These are phyloP conservation scores for Antitrichia curtipendula DNA, from an alignment of 225 moss, liverwort and hornwort genomes.

Conservation along the genomic window DNA sequence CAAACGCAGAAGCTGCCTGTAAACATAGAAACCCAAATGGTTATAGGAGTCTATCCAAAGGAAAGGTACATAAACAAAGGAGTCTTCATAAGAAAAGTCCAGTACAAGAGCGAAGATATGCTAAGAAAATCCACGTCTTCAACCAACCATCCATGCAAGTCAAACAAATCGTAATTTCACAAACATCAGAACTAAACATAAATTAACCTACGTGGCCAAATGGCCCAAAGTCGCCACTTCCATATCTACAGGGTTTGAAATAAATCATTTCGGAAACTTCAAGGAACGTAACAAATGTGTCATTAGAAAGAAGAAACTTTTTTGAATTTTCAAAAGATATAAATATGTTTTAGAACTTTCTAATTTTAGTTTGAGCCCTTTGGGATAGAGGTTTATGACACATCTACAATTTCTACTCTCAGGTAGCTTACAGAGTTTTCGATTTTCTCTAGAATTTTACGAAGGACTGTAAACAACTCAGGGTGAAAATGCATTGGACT, in stretches of 20 bases:
- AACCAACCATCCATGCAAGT: not conserved
- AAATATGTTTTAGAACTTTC: too few species aligned
- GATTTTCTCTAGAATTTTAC: not conserved
- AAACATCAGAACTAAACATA: not conserved
- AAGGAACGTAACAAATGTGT: not conserved
- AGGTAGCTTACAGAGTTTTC: not conserved
- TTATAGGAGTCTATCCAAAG: not conserved
- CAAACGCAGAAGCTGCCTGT: constrained; percentile 67
- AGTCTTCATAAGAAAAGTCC: not conserved
- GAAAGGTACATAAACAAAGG: not conserved
- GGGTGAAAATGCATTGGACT: not conserved
- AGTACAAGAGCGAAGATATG: not conserved
- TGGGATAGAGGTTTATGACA: not conserved
- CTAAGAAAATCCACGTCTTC: not conserved
- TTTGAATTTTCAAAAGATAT: not conserved
- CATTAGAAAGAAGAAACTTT: not conserved
- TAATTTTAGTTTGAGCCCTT: not conserved
- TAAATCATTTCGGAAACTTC: not conserved
- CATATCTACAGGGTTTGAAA: not conserved
- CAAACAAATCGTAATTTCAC: not conserved
- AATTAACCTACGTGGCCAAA: not conserved
- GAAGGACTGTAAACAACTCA: not conserved
- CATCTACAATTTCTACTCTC: not conserved
- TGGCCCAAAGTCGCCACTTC: not conserved
- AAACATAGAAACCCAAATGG: not conserved